Evolutionary conservation across 257 asterid species (phyloP).

Genomic region (Solanum acaule): DNA sequence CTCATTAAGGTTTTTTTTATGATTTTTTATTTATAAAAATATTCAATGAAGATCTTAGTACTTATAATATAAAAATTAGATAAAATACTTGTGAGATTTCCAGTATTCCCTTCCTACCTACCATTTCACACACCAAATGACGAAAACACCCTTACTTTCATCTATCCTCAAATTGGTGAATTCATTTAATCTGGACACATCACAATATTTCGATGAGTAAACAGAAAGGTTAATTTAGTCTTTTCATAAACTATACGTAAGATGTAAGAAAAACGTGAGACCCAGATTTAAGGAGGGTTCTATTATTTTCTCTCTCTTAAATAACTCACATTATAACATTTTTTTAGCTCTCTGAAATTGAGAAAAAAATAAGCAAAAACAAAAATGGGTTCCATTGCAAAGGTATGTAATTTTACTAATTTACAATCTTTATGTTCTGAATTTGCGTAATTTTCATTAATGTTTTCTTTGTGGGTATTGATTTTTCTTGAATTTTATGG

Average conservation of each 20-base stretch:
- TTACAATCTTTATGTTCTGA: neutral
- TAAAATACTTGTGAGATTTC: neutral
- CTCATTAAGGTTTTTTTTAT: neutral
- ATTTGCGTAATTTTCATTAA: neutral
- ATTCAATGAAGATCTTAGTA: neutral
- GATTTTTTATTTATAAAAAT: neutral
- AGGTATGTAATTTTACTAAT: neutral
- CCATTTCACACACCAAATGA: neutral
- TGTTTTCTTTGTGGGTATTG: neutral
- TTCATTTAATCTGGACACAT: conserved; percentile 33
- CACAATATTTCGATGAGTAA: neutral
- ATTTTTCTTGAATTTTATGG: neutral
- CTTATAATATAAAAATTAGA: neutral
- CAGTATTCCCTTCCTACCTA: neutral
- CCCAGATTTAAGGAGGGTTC: neutral
- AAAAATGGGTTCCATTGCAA: conserved; percentile 2
- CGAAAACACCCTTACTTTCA: conserved; percentile 5
- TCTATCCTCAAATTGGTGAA: neutral
- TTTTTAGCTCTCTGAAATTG: neutral
- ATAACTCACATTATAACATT: neutral
- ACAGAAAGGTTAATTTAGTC: conserved; percentile 9
- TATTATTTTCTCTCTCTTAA: neutral
- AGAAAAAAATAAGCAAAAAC: neutral
- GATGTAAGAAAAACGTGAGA: neutral
- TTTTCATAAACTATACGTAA: neutral